Conservation (phyloP, 2,329 filamentous ascomycete species). For the Orbilia blumenaviensis region DNA sequence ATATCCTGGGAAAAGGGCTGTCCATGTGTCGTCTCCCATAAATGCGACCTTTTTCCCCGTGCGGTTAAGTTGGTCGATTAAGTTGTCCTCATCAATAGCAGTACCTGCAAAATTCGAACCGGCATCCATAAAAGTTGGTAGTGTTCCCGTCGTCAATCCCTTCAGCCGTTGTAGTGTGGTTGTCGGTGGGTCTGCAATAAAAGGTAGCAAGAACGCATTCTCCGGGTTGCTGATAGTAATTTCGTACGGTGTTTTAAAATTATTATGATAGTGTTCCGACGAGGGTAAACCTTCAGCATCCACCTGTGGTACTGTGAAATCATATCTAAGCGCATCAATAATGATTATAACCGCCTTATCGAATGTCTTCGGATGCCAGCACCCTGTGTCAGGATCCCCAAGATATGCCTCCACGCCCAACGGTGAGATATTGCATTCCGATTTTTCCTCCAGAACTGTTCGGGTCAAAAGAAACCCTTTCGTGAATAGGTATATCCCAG, state of each 20-base stretch:
- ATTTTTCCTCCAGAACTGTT: constrained; percentile 79
- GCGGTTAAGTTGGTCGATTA: constrained; percentile 71
- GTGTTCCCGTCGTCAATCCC: constrained; percentile 90
- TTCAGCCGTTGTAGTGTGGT: constrained; percentile 92
- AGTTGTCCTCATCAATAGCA: constrained; percentile 91
- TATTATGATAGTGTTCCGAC: constrained; percentile 79
- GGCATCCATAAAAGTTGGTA: constrained; percentile 92
- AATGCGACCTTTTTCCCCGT: constrained; percentile 84
- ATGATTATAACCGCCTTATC: constrained; percentile 89
- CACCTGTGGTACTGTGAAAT: constrained; percentile 86
- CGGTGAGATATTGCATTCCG: constrained; percentile 74
- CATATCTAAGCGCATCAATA: constrained; percentile 93
- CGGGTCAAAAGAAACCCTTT: constrained; percentile 93
- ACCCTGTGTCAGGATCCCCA: constrained; percentile 64
- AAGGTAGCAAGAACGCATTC: constrained; percentile 89
- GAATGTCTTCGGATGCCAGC: constrained; percentile 96
- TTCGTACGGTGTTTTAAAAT: constrained; percentile 85
- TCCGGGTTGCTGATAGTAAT: constrained; percentile 76
- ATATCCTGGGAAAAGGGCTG: constrained; percentile 88
- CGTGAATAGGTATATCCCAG: constrained; percentile 90
- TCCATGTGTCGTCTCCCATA: constrained; percentile 98
- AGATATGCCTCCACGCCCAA: constrained; percentile 63
- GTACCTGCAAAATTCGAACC: constrained; percentile 96
- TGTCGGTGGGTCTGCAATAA: constrained; percentile 96
- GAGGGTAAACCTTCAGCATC: constrained; percentile 62